phyloP scores from a whole-genome alignment of 306 rosid species.

The Cucurbita moschata region DNA sequence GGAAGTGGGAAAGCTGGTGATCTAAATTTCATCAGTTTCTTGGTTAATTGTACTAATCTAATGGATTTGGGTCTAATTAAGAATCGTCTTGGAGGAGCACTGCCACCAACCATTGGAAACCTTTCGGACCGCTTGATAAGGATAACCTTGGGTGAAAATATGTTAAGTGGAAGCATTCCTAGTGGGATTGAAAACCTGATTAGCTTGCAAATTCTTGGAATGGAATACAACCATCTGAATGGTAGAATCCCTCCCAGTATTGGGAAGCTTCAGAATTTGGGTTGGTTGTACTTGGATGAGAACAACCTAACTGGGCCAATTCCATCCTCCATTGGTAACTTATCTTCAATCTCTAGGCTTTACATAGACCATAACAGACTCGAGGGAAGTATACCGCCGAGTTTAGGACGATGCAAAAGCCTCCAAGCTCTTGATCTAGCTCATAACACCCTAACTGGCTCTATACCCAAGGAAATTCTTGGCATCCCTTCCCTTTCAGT shows the following conservation, averaged over 20 bases:
- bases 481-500: slow-evolving; percentile 13
- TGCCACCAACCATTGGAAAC: slow-evolving; percentile 18
- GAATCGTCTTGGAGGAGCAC: slow-evolving; percentile 14
- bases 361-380: not conserved
- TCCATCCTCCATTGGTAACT: not conserved
- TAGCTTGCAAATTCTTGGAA: not conserved
- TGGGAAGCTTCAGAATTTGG: slow-evolving; percentile 13
- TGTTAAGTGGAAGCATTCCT: slow-evolving; percentile 16
- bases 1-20: slow-evolving; percentile 19
- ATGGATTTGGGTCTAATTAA: not conserved
- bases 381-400: not conserved
- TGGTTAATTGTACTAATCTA: slow-evolving; percentile 19
- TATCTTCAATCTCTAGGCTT: not conserved
- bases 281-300: not conserved
- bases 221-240: not conserved
- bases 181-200: slow-evolving; percentile 8
- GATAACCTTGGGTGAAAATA: slow-evolving; percentile 2
- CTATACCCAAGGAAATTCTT: slow-evolving; percentile 17
- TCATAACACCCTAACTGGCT: slow-evolving; percentile 14
- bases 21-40: not conserved
- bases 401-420: slow-evolving; percentile 12
- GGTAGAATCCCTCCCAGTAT: slow-evolving; percentile 12
- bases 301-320: slow-evolving; percentile 9
- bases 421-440: slow-evolving; percentile 6
- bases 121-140: not conserved